Conservation (phyloP, 495 filamentous ascomycete genomes). For the Poronia punctata region DNA sequence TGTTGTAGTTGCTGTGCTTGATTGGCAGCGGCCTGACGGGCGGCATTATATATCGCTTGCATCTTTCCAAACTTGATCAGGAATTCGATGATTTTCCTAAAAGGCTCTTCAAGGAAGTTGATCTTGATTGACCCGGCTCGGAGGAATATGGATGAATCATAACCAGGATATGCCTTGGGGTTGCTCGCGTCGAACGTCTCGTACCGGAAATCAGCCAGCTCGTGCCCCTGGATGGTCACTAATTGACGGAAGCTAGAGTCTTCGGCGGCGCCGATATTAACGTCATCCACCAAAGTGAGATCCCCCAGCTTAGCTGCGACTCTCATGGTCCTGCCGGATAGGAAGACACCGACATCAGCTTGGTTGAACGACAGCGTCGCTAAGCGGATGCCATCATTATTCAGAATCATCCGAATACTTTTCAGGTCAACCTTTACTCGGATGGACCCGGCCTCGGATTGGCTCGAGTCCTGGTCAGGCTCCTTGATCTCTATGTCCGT, state of each 20-base stretch:
- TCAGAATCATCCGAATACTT: conserved; percentile 90
- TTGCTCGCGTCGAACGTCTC: conserved; percentile 82
- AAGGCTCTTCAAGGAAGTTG: conserved; percentile 94
- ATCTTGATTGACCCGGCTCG: conserved; percentile 90
- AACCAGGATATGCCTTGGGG: conserved; percentile 72
- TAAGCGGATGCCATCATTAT: conserved; percentile 93
- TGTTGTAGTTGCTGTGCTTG: conserved; percentile 91
- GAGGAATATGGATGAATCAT: conserved; percentile 83
- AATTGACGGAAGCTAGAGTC: conserved; percentile 78
- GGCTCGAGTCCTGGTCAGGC: conserved; percentile 24
- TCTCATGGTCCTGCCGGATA: conserved; percentile 76
- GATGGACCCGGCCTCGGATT: conserved; percentile 36
- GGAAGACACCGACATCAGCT: conserved; percentile 82
- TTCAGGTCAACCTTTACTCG: conserved; percentile 85
- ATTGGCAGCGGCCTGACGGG: conserved; percentile 87
- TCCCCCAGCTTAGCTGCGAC: conserved; percentile 82
- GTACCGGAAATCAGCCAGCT: conserved; percentile 96
- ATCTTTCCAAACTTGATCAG: conserved; percentile 97
- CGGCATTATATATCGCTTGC: conserved; percentile 98
- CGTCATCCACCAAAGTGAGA: conserved; percentile 82
- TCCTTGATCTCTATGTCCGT: conserved; percentile 25
- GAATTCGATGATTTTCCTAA: conserved; percentile 97
- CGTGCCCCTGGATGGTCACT: conserved; percentile 87
- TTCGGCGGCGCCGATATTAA: conserved; percentile 81
- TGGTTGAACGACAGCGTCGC: conserved; percentile 89